A percentile compares a stretch with the other conserved stretches of the same genome.
Evolutionary conservation across 805 yeast genomes (phyloP).

Genomic region (Ogataea angusta): DNA sequence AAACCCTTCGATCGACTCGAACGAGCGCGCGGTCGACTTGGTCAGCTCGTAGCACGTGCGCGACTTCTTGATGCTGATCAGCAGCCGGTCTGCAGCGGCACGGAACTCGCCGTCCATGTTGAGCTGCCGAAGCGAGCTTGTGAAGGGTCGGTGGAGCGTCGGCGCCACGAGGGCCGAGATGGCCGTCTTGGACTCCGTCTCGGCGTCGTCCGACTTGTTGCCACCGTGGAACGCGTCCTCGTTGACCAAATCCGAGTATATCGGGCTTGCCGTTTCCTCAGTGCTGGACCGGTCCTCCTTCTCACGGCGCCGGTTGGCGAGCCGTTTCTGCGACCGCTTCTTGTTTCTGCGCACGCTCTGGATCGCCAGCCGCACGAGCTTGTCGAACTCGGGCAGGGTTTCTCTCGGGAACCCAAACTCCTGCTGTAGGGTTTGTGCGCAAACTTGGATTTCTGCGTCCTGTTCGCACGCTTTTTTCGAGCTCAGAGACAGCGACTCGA

Average conservation of each 20-base stretch:
- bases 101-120: constrained; percentile 27
- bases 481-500: constrained; percentile 62
- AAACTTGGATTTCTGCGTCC: constrained; percentile 72
- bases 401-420: constrained; percentile 72
- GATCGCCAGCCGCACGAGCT: constrained; percentile 86
- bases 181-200: constrained; percentile 40
- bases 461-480: constrained; percentile 88
- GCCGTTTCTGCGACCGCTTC: constrained; percentile 53
- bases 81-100: constrained; percentile 28
- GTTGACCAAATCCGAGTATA: constrained; percentile 17
- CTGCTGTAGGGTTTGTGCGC: constrained; percentile 69
- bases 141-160: constrained; percentile 16
- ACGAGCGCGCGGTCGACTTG: constrained; percentile 17
- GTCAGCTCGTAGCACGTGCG: constrained; percentile 55
- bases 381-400: constrained; percentile 73
- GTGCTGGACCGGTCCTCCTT: constrained; percentile 22
- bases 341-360: constrained; percentile 90
- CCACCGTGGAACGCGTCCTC: constrained; percentile 17
- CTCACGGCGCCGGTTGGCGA: constrained; percentile 20
- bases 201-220: constrained; percentile 10
- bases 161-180: constrained; percentile 48
- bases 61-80: constrained; percentile 55
- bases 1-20: constrained; percentile 48
- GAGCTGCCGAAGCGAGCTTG: constrained; percentile 26
- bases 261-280: constrained; percentile 27